Evolutionary conservation across 2,329 filamentous ascomycete species (phyloP).

Genomic region (Grosmannia huntii): DNA sequence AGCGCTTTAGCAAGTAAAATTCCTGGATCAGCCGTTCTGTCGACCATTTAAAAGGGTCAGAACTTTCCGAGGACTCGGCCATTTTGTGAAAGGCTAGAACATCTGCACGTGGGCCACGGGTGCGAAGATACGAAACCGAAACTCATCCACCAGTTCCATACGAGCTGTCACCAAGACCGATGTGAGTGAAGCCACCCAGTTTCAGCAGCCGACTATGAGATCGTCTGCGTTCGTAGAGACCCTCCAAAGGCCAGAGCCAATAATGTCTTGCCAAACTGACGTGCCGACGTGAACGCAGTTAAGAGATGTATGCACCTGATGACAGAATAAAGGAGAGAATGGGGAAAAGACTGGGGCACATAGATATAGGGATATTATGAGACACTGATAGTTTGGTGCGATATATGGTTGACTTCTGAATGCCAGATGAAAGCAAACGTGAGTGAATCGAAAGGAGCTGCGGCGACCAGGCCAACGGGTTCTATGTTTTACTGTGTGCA

Average conservation of each 20-base stretch:
- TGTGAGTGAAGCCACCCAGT: neutral
- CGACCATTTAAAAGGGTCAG: conserved; percentile 65
- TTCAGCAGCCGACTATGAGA: neutral
- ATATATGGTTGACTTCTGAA: neutral
- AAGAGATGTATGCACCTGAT: neutral
- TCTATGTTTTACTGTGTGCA: neutral
- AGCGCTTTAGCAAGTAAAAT: conserved; percentile 42
- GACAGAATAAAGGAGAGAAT: neutral
- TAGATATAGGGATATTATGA: neutral
- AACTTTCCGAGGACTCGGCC: neutral
- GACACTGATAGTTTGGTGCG: neutral
- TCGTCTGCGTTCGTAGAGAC: neutral
- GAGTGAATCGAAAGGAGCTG: neutral
- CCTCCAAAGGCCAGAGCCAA: neutral
- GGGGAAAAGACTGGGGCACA: neutral
- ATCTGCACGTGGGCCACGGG: neutral
- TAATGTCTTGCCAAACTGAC: neutral
- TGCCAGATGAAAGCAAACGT: neutral
- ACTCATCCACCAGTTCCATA: neutral
- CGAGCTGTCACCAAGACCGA: neutral
- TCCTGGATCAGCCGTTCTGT: conserved; percentile 53
- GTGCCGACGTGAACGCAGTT: neutral
- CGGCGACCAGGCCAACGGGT: neutral
- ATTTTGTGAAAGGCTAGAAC: neutral
- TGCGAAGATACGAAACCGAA: neutral